Conservation (phyloP, 2,329 filamentous ascomycete species). For the Daldinia sp. region DNA sequence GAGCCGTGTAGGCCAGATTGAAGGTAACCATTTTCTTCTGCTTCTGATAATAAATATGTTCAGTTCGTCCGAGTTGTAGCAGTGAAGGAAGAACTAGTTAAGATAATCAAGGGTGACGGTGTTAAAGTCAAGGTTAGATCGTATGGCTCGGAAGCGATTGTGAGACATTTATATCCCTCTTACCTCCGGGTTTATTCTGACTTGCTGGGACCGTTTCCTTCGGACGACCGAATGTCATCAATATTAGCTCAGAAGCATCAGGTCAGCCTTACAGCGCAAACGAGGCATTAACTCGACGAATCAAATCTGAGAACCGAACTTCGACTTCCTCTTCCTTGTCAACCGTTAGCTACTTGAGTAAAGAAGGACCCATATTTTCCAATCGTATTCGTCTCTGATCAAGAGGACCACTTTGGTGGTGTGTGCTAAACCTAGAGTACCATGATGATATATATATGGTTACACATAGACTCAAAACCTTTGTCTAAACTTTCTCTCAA, state of each 20-base stretch:
- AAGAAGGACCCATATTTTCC: too few species aligned
- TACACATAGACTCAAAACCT: too few species aligned
- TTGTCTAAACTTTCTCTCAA: too few species aligned
- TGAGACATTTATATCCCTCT: slow-evolving; percentile 3
- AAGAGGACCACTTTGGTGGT: too few species aligned
- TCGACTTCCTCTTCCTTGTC: neutral
- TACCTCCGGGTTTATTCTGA: neutral
- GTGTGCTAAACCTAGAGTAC: too few species aligned
- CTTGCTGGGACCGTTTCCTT: neutral
- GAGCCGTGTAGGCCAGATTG: slow-evolving; percentile 53
- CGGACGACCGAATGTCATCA: neutral
- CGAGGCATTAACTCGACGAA: neutral
- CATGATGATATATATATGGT: too few species aligned
- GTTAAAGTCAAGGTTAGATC: slow-evolving; percentile 1
- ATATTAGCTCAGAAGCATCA: neutral
- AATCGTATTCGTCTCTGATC: too few species aligned
- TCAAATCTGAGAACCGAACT: neutral
- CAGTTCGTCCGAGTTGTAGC: neutral
- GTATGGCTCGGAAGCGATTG: neutral
- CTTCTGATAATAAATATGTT: neutral
- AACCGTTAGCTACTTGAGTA: too few species aligned
- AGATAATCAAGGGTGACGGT: neutral
- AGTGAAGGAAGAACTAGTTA: neutral
- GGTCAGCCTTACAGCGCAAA: neutral
- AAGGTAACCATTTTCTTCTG: slow-evolving; percentile 51